A percentile compares a stretch with the other conserved stretches of the same genome.
phyloP scores from a whole-genome alignment of 108 stramenopile species.

The Pelagomonas calceolata region DNA sequence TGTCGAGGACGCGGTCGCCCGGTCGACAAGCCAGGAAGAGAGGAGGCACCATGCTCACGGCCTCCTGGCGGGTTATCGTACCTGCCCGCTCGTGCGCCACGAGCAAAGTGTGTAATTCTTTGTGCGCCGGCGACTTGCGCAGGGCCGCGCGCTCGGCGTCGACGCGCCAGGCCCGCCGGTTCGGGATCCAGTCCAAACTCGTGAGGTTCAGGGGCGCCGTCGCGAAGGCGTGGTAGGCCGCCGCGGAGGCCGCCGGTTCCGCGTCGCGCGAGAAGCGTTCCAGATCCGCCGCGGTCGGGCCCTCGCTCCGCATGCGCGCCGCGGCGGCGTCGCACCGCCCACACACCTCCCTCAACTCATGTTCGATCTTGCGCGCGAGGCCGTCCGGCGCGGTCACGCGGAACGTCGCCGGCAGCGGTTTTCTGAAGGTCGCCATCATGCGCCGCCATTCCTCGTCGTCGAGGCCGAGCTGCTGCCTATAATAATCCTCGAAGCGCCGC shows the following conservation, averaged over 20 bases:
- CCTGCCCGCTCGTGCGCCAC: neutral
- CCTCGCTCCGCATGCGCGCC: no score
- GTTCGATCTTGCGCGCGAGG: neutral
- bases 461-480: neutral
- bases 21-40: constrained; percentile 72
- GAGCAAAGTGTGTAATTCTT: neutral
- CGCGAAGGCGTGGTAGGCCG: neutral
- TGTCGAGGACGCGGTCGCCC: constrained; percentile 73
- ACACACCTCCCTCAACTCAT: neutral
- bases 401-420: neutral
- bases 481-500: neutral
- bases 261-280: no score
- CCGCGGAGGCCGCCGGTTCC: neutral
- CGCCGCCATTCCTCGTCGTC: neutral
- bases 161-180: neutral
- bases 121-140: neutral
- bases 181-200: neutral
- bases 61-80: constrained; percentile 84
- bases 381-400: neutral
- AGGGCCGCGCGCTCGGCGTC: neutral
- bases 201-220: neutral
- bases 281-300: no score
- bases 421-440: neutral
- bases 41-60: constrained; percentile 97
- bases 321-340: neutral